Conservation (phyloP, 345 rosid species). For the Boechera divaricarpa region DNA sequence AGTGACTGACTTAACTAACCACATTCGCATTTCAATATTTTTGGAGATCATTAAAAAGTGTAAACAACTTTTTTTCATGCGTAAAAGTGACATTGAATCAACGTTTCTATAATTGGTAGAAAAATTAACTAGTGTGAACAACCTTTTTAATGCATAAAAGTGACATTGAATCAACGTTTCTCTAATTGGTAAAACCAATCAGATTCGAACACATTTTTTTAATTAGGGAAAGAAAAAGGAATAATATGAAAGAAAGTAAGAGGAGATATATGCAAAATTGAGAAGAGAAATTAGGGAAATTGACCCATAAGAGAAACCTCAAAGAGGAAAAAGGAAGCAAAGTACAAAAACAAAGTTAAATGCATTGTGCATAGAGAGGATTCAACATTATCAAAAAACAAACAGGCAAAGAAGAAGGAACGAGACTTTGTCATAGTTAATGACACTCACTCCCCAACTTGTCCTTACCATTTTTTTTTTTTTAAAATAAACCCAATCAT, state of each 20-base stretch:
- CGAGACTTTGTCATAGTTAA: slow-evolving; percentile 45
- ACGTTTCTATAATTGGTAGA: background rate
- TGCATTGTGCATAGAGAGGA: slow-evolving; percentile 39
- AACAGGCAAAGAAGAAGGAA: slow-evolving; percentile 42
- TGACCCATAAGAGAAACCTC: slow-evolving; percentile 36
- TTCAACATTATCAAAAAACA: slow-evolving; percentile 36
- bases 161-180: background rate
- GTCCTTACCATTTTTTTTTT: slow-evolving; percentile 4
- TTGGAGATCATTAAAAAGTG: background rate
- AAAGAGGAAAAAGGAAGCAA: slow-evolving; percentile 28
- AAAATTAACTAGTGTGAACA: background rate
- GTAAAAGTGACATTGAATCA: background rate
- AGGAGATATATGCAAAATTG: slow-evolving; percentile 23
- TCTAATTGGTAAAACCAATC: slow-evolving; percentile 9
- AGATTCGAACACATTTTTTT: background rate
- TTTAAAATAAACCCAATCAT: background rate
- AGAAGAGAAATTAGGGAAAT: slow-evolving; percentile 13
- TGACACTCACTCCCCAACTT: slow-evolving; percentile 43
- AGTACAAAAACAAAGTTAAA: slow-evolving; percentile 28
- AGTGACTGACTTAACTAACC: background rate
- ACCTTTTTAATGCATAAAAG: too few relatives aligned
- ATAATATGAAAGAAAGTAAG: slow-evolving; percentile 34
- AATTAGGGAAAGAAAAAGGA: slow-evolving; percentile 28
- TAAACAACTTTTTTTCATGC: background rate
- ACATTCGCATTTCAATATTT: background rate